phyloP scores from a whole-genome alignment of 352 stramenopile species.

The Thraustochytrium sp. region DNA sequence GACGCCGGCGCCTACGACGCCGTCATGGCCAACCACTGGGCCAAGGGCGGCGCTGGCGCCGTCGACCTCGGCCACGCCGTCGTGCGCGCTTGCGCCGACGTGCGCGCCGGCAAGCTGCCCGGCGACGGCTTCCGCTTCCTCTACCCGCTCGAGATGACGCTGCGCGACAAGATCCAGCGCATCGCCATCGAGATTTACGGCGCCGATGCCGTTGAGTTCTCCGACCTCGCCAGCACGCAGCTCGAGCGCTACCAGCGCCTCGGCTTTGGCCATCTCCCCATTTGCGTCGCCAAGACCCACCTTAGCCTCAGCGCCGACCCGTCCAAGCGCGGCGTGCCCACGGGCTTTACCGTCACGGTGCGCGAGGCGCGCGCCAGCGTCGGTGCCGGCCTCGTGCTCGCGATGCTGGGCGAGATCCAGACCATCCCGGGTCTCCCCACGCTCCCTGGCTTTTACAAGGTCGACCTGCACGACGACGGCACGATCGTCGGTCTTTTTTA shows the following conservation, averaged over 20 bases:
- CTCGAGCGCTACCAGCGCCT: constrained; percentile 77
- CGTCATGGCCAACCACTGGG: constrained; percentile 77
- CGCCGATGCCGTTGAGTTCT: constrained; percentile 86
- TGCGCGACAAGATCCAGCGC: constrained; percentile 90
- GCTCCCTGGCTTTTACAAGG: constrained; percentile 94
- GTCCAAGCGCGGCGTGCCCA: constrained; percentile 84
- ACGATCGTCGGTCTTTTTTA: constrained; percentile 94
- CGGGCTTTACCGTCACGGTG: constrained; percentile 83
- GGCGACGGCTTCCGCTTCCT: constrained; percentile 83
- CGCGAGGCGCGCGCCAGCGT: constrained; percentile 88
- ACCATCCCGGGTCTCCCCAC: constrained; percentile 97
- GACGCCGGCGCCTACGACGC: constrained; percentile 88
- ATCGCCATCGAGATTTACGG: constrained; percentile 94
- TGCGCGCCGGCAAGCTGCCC: constrained; percentile 43
- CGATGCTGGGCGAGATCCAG: constrained; percentile 94
- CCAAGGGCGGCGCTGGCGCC: constrained; percentile 87
- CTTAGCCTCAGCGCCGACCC: constrained; percentile 92
- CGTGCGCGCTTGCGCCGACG: constrained; percentile 69
- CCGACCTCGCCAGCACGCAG: constrained; percentile 83
- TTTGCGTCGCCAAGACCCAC: constrained; percentile 99
- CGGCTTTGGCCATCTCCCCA: constrained; percentile 69
- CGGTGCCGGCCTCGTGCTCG: constrained; percentile 91
- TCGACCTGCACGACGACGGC: constrained; percentile 90
- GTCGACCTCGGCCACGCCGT: constrained; percentile 84
- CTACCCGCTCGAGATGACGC: constrained; percentile 82